Conservation (phyloP, 257 asterid species). For the Vinca minor region DNA sequence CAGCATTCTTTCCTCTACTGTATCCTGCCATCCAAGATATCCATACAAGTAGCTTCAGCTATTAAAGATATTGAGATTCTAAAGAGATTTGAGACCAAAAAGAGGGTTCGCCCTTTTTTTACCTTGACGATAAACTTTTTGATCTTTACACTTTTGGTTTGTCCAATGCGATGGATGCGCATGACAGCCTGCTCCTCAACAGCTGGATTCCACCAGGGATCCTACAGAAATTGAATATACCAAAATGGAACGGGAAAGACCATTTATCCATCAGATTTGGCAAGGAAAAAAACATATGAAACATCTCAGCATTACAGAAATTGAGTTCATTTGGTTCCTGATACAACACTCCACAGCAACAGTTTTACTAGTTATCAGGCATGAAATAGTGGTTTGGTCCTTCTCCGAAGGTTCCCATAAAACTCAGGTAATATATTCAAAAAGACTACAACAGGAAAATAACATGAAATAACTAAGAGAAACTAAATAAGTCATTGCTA, state of each 20-base stretch:
- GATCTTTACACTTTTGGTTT: slow-evolving; percentile 64
- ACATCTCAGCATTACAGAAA: too few species aligned
- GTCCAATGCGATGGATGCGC: slow-evolving; percentile 99
- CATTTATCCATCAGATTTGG: not conserved
- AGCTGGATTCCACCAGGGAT: slow-evolving; percentile 99
- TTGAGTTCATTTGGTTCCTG: too few species aligned
- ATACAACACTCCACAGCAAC: too few species aligned
- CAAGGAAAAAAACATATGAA: not conserved
- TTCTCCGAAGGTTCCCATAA: too few species aligned
- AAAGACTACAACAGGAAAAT: too few species aligned
- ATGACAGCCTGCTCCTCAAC: slow-evolving; percentile 98
- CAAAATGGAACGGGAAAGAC: not conserved
- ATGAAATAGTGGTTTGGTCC: too few species aligned
- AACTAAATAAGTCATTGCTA: too few species aligned
- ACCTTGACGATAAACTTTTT: slow-evolving; percentile 85
- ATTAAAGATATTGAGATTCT: not conserved
- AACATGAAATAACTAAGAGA: too few species aligned
- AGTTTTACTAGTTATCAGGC: too few species aligned
- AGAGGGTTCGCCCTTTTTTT: not conserved
- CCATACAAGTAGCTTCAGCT: not conserved
- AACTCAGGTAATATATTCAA: too few species aligned
- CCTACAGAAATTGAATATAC: slow-evolving; percentile 35
- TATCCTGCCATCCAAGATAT: slow-evolving; percentile 47
- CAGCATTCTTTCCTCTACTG: slow-evolving; percentile 96
- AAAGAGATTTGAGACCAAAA: not conserved